Evolutionary conservation across 768 basidiomycete genomes (phyloP).

Genomic region (Amanita pseudoporphyria): DNA sequence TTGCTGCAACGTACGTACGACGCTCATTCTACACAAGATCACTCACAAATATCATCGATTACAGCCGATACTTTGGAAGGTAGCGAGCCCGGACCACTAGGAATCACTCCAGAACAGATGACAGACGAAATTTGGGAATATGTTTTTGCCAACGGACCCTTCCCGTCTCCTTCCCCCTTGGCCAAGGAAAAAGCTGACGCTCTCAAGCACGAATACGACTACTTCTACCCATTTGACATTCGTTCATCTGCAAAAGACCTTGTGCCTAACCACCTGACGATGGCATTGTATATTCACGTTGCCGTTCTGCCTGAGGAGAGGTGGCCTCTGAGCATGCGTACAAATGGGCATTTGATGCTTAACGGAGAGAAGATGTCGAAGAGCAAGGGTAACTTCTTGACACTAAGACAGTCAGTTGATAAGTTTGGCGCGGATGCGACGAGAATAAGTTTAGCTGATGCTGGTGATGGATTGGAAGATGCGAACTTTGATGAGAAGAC

Average conservation of each 20-base stretch:
- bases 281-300: slow-evolving; percentile 91
- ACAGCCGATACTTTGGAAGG: slow-evolving; percentile 71
- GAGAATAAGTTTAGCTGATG: slow-evolving; percentile 86
- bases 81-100: slow-evolving; percentile 67
- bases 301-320: slow-evolving; percentile 87
- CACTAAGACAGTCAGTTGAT: slow-evolving; percentile 75
- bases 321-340: slow-evolving; percentile 88
- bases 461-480: slow-evolving; percentile 95
- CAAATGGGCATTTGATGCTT: slow-evolving; percentile 93
- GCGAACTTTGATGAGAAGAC: slow-evolving; percentile 99
- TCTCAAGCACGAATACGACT: slow-evolving; percentile 85
- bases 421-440: slow-evolving; percentile 98
- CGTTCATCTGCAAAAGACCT: slow-evolving; percentile 98
- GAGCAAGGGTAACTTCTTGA: slow-evolving; percentile 93
- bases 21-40: not conserved
- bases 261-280: slow-evolving; percentile 91
- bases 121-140: slow-evolving; percentile 99
- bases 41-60: not conserved
- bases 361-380: slow-evolving; percentile 99
- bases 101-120: slow-evolving; percentile 85
- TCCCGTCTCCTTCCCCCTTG: slow-evolving; percentile 58
- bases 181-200: slow-evolving; percentile 70
- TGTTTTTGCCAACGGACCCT: slow-evolving; percentile 70
- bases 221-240: slow-evolving; percentile 98
- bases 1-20: slow-evolving; percentile 70